phyloP scores from a whole-genome alignment of 192 early-diverging fungal species.

The Coemansia sp. region DNA sequence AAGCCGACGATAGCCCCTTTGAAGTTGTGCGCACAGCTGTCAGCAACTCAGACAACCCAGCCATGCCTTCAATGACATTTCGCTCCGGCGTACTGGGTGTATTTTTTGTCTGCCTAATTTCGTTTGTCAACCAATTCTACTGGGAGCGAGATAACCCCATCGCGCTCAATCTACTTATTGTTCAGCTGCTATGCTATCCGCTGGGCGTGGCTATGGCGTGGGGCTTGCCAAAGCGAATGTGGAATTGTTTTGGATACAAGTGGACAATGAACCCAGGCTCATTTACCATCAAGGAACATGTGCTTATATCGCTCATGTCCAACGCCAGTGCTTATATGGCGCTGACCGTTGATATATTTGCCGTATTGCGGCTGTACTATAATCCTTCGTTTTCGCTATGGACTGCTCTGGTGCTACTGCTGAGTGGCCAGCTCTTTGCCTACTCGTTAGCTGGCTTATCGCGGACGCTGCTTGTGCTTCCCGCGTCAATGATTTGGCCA shows the following conservation, averaged over 20 bases:
- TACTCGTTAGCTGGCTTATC: conserved; percentile 70
- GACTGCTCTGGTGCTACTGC: conserved; percentile 62
- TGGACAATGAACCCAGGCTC: conserved; percentile 75
- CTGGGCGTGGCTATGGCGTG: conserved; percentile 66
- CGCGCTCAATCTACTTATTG: conserved; percentile 67
- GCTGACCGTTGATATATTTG: conserved; percentile 73
- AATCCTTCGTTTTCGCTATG: conserved; percentile 63
- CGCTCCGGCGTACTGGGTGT: conserved; percentile 70
- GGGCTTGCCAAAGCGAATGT: conserved; percentile 57
- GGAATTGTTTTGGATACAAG: conserved; percentile 56
- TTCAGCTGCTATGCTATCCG: conserved; percentile 74
- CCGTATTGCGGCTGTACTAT: conserved; percentile 65
- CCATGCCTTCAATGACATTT: conserved; percentile 69
- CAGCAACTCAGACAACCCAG: conserved; percentile 62
- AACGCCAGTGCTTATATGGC: conserved; percentile 69
- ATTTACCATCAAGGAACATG: conserved; percentile 89
- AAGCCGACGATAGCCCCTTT: conserved; percentile 56
- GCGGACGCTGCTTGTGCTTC: conserved; percentile 77
- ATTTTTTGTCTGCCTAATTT: conserved; percentile 64
- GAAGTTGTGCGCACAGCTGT: conserved; percentile 69
- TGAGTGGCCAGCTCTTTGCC: conserved; percentile 68
- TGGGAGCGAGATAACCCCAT: conserved; percentile 85
- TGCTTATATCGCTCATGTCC: conserved; percentile 78
- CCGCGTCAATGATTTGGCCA: conserved; percentile 89
- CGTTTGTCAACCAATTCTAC: conserved; percentile 75